Conservation (phyloP, 345 rosid genomes). For the Sapria himalayana region DNA sequence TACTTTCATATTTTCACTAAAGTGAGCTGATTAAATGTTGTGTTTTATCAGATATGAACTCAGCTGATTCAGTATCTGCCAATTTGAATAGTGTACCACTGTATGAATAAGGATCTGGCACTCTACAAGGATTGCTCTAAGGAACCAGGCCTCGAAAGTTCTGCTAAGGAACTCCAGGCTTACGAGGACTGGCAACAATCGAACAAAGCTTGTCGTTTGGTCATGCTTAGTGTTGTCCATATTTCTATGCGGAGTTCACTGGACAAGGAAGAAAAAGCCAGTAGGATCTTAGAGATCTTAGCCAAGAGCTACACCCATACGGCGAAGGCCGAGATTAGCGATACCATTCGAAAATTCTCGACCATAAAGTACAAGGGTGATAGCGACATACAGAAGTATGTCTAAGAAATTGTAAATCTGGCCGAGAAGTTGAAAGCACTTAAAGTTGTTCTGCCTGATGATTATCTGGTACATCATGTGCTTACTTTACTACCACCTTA, state of each 20-base stretch:
- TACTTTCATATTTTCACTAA: no score
- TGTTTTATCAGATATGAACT: no score
- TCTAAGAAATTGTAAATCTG: not conserved
- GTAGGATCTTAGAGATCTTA: no score
- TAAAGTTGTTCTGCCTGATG: not conserved
- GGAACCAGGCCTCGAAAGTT: not conserved
- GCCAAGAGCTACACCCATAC: not conserved
- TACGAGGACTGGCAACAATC: no score
- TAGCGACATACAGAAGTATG: no score
- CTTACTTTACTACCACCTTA: not conserved
- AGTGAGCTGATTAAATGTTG: no score
- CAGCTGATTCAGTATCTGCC: no score
- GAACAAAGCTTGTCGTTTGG: not conserved
- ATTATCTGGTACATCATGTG: no score
- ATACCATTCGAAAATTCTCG: not conserved
- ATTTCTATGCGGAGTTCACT: no score
- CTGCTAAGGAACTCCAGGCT: not conserved
- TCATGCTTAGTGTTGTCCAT: not conserved
- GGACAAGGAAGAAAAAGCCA: not conserved
- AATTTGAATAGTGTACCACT: not conserved
- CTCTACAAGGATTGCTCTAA: not conserved
- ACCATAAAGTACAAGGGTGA: not conserved
- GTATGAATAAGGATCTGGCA: slow-evolving; percentile 3
- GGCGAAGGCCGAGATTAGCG: not conserved
- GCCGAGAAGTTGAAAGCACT: not conserved